Base-by-base conservation (phyloP, 1,284 basidiomycete species). In the Sanghuangporus weigelae region DNA sequence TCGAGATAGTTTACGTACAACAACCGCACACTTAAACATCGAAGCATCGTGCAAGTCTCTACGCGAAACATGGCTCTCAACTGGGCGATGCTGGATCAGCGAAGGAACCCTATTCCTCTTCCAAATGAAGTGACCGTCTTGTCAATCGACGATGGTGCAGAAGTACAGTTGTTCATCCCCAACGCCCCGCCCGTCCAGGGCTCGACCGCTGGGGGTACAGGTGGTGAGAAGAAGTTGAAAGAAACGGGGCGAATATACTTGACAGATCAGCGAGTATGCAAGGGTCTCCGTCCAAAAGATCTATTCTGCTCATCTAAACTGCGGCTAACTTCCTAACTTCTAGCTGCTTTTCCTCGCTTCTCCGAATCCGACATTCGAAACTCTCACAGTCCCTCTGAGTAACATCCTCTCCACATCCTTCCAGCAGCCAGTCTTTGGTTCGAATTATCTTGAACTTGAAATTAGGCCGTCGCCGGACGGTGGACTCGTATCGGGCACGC, bases 261-360 rank as follows among this genome's bases (percentile, higher is more conserved):
- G 49, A 91, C 88, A 23, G 87, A 92, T 70, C 81, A 87, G 73
- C 78, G 90, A 65, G 90, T 92, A 72, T 68, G 86, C 72, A 5
- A 50, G 56, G 35, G 55, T 57, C 60, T 63, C 26, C n/a, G 26
- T 21, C 50, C 40, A 44, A 48, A 19, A 53, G 38, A 64, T 39
- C 53, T 23, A 42, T 6, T 16, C 10, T 14, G 11, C 53, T 36
- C 36, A 26, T 48, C 19, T 35, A 1, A 19, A 59, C n/a, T 59
- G 44, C 44, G 26, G 35, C 7, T 58, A 48, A 62, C 49, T 51
- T 16, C 39, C 6, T 60, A 65, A 16, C 63, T 49, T 49, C 46
- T 69, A 92, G 90, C 77, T 92, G 61, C 80, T 92, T 69, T 90
- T 90, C 74, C 80, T 74, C 55, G 78, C 77, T 19, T 73, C 76